A percentile compares a stretch with the other conserved stretches of the same genome.
Conservation (phyloP, 345 rosid genomes). For the Diplotaxis tenuifolia region DNA sequence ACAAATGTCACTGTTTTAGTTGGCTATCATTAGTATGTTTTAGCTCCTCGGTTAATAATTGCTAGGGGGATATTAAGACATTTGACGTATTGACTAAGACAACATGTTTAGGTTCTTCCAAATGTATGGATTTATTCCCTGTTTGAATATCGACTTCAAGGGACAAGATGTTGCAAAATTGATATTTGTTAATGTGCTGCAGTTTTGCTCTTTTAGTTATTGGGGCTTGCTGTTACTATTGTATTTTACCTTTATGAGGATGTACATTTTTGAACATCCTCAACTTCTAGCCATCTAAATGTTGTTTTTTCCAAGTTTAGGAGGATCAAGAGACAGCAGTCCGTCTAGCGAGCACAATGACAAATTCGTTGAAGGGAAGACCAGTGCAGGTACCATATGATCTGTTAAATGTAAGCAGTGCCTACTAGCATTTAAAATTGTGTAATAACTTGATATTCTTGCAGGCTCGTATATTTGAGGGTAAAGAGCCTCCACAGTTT, state of each 20-base stretch:
- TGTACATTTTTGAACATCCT: slow-evolving; percentile 11
- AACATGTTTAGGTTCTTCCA: slow-evolving; percentile 11
- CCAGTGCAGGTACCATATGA: slow-evolving; percentile 74
- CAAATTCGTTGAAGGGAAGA: slow-evolving; percentile 86
- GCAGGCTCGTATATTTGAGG: slow-evolving; percentile 87
- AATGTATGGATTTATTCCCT: neutral
- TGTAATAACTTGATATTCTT: slow-evolving; percentile 30
- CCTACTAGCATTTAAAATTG: neutral
- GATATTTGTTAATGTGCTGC: neutral
- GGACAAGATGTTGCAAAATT: slow-evolving; percentile 13
- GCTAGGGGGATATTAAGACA: neutral
- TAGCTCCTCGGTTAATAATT: slow-evolving; percentile 2
- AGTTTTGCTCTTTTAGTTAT: neutral
- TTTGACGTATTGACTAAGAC: neutral
- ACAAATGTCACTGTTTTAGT: neutral
- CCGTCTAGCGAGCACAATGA: slow-evolving; percentile 68
- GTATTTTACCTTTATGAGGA: neutral
- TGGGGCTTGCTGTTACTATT: slow-evolving; percentile 6
- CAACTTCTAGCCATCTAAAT: slow-evolving; percentile 1
- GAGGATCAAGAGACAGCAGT: slow-evolving; percentile 84
- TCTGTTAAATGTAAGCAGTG: slow-evolving; percentile 4
- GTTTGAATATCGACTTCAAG: no score
- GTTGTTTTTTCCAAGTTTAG: slow-evolving; percentile 42
- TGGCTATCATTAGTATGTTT: neutral
- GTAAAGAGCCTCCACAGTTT: slow-evolving; percentile 95